Evolutionary conservation across 768 basidiomycete genomes (phyloP), one percentile per base, ranked within the genome.

Genomic region (Coprinopsis strossmayeri): DNA sequence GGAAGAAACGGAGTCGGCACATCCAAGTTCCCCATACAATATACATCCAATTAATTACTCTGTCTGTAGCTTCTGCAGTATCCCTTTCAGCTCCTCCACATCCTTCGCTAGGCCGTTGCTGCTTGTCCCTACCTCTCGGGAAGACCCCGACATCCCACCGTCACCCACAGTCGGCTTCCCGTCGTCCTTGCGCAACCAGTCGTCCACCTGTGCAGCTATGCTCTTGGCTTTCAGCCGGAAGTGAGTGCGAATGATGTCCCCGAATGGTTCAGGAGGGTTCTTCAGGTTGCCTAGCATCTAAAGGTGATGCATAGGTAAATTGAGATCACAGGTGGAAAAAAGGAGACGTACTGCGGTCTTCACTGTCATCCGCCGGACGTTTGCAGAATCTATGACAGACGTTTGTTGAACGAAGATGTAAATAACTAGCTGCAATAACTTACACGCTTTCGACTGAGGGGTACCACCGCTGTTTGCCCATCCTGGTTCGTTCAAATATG

Each of bases 401-500:
- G 17, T 5, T 38, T 32, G 30, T 32, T 15, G 15, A 32, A 7
- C 30, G 9, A 32, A n/a, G n/a, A n/a, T n/a, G n/a, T n/a, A 26
- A 34, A 23, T n/a, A 34, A 13, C 23, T 30, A 26, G 17, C 45
- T 41, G 18, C 64, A n/a, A n/a, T n/a, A n/a, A n/a, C 80, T 64
- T 64, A 92, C 90, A 93, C 40, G 85, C 81, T 57, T 72, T 73
- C 26, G 91, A 92, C 54, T 80, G 76, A 1, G 87, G 76, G 21
- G 82, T 86, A 23, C 91, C 91, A 13, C 74, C 79, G 49, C 78
- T 76, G 34, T 66, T 67, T 18, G 88, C 83, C 88, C 88, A 90
- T 21, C 87, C 91, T 17, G 93, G 93, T 62, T 97, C 93, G 55
- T 95, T 95, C 52, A 92, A 64, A 62, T 93, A 95, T 7, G 94